Conservation (phyloP, 495 filamentous ascomycete species). For the Penicillium antarcticum region DNA sequence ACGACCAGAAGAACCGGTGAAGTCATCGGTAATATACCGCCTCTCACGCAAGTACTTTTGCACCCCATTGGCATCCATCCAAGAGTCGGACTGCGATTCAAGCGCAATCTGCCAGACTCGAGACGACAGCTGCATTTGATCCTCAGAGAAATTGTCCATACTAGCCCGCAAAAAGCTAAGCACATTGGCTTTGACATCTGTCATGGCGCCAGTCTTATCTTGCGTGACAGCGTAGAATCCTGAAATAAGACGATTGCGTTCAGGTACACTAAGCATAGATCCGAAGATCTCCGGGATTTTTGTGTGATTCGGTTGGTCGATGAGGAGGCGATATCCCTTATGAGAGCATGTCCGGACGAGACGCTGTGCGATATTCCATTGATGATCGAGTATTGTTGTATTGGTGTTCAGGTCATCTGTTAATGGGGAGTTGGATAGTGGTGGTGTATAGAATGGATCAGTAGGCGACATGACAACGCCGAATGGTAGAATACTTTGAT, state of each 20-base stretch:
- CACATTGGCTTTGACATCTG: slow-evolving; percentile 20
- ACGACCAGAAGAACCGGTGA: background rate
- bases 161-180: slow-evolving; percentile 10
- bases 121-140: slow-evolving; percentile 13
- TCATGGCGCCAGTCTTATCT: slow-evolving; percentile 17
- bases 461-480: slow-evolving; percentile 18
- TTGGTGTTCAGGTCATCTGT: slow-evolving; percentile 2
- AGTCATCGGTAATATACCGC: slow-evolving; percentile 12
- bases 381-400: slow-evolving; percentile 10
- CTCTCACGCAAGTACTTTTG: slow-evolving; percentile 23
- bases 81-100: slow-evolving; percentile 18
- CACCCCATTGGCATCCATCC: slow-evolving; percentile 31
- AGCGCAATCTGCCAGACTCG: slow-evolving; percentile 22
- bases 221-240: slow-evolving; percentile 18
- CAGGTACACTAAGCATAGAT: slow-evolving; percentile 8
- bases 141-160: slow-evolving; percentile 11
- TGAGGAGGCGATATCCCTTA: slow-evolving; percentile 23
- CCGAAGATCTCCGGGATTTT: slow-evolving; percentile 23
- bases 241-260: slow-evolving; percentile 22
- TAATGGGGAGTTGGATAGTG: slow-evolving; percentile 9
- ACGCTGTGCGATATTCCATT: slow-evolving; percentile 25
- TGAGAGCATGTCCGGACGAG: slow-evolving; percentile 29
- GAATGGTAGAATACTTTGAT: slow-evolving; percentile 20
- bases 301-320: slow-evolving; percentile 9
- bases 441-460: slow-evolving; percentile 5